Evolutionary conservation across 2,329 filamentous ascomycete genomes (phyloP).

Genomic region (Fusarium sp.): DNA sequence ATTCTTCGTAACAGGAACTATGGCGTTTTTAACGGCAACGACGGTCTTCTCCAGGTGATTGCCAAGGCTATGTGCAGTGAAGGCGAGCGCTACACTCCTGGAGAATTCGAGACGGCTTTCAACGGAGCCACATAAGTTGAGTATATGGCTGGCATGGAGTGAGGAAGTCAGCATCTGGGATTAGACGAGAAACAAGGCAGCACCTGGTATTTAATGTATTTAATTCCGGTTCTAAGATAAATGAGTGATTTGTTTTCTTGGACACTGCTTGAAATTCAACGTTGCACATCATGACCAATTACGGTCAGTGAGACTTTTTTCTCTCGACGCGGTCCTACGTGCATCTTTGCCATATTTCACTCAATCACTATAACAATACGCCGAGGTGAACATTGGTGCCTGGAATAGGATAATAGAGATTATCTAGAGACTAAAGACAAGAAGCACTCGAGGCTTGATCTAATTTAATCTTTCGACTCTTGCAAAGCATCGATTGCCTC

Average conservation of each 20-base stretch:
- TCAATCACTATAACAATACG: too few relatives aligned
- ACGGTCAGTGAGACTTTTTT: too few relatives aligned
- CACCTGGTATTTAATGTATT: not conserved
- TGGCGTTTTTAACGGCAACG: slow-evolving; percentile 5
- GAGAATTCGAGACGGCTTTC: slow-evolving; percentile 1
- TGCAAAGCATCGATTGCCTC: not conserved
- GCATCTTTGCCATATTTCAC: too few relatives aligned
- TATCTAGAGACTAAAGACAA: too few relatives aligned
- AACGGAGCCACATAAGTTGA: not conserved
- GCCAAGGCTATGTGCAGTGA: slow-evolving; percentile 15
- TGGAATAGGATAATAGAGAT: too few relatives aligned
- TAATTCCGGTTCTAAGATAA: not conserved
- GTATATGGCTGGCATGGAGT: accelerated
- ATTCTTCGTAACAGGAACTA: not conserved
- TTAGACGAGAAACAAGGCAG: not conserved
- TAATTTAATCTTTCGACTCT: not conserved
- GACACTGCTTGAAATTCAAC: too few relatives aligned
- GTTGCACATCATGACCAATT: too few relatives aligned
- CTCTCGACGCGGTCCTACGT: too few relatives aligned
- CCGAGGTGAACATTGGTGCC: too few relatives aligned
- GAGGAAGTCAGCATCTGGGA: accelerated
- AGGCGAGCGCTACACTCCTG: not conserved
- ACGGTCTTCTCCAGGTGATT: slow-evolving; percentile 12
- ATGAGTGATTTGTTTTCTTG: too few relatives aligned
- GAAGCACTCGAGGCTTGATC: too few relatives aligned